Evolutionary conservation across 2,329 filamentous ascomycete species (phyloP).

Genomic region (Hymenoscyphus albidus): DNA sequence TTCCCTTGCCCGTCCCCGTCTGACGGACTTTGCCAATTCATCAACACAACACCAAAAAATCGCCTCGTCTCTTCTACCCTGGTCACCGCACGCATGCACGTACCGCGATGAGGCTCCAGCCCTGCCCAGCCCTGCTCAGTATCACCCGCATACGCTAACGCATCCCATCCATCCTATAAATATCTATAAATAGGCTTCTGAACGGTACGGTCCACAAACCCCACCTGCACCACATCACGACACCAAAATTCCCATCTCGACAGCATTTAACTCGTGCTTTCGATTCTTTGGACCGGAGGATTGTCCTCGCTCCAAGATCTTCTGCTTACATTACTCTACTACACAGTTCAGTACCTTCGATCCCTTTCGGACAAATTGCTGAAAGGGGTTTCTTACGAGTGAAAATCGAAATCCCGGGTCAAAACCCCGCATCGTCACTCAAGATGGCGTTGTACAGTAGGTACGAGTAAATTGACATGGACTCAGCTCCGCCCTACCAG

Average conservation of each 20-base stretch:
- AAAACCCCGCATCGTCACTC: too few relatives aligned
- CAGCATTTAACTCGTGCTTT: neutral
- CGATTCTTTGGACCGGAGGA: neutral
- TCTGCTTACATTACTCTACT: too few relatives aligned
- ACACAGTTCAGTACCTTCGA: too few relatives aligned
- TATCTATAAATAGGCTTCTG: conserved; percentile 7
- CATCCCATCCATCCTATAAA: conserved; percentile 11
- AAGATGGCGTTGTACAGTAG: too few relatives aligned
- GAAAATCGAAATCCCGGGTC: too few relatives aligned
- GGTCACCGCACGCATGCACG: conserved; percentile 1
- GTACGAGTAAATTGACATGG: too few relatives aligned
- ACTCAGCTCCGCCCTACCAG: too few relatives aligned
- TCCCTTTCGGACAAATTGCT: too few relatives aligned
- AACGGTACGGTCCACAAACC: neutral
- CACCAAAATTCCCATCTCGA: neutral
- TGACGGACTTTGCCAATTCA: conserved; percentile 1
- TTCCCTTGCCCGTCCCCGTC: neutral
- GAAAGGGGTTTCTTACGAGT: too few relatives aligned
- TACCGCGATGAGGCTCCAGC: conserved; percentile 6
- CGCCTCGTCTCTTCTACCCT: neutral
- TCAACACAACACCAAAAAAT: neutral
- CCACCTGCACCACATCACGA: conserved; percentile 5
- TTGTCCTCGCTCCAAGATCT: neutral
- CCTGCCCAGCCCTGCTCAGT: neutral
- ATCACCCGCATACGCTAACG: conserved; percentile 9